phyloP scores from a whole-genome alignment of 345 rosid species.

The Hibiscus syriacus region DNA sequence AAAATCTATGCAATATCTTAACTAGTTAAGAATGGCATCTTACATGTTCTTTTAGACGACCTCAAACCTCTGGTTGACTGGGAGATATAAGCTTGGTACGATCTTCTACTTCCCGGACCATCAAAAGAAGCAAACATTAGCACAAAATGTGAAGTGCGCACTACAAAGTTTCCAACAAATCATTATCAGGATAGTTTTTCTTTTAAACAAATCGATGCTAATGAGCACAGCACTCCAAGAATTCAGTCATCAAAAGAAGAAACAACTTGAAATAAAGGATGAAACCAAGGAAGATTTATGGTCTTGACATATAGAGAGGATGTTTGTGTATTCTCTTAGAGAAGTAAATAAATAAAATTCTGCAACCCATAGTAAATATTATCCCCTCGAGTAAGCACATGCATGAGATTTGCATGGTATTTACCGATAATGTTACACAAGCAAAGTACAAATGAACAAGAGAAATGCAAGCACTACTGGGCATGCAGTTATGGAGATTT shows the following conservation, averaged over 20 bases:
- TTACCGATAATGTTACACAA: not conserved
- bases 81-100: conserved; percentile 70
- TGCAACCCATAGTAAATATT: not conserved
- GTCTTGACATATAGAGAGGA: not conserved
- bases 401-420: not conserved
- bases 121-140: conserved; percentile 61
- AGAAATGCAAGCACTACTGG: not conserved
- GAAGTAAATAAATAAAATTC: not conserved
- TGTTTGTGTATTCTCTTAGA: not conserved
- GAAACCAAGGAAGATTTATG: not conserved
- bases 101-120: conserved; percentile 30
- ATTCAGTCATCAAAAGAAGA: not conserved
- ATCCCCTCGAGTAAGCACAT: not conserved
- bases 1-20: not conserved
- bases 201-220: not conserved
- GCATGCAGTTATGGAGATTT: not conserved
- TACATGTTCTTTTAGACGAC: conserved; percentile 84
- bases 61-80: conserved; percentile 85
- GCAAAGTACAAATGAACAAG: not conserved
- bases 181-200: conserved; percentile 9
- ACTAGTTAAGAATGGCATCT: conserved; percentile 23
- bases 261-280: not conserved
- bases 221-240: not conserved
- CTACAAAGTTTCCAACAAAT: conserved; percentile 33
- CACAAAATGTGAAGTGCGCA: conserved; percentile 81